These are phyloP conservation scores for Hypoxylon rickii DNA, from an alignment of 495 filamentous ascomycete genomes.

Conservation along the genomic window DNA sequence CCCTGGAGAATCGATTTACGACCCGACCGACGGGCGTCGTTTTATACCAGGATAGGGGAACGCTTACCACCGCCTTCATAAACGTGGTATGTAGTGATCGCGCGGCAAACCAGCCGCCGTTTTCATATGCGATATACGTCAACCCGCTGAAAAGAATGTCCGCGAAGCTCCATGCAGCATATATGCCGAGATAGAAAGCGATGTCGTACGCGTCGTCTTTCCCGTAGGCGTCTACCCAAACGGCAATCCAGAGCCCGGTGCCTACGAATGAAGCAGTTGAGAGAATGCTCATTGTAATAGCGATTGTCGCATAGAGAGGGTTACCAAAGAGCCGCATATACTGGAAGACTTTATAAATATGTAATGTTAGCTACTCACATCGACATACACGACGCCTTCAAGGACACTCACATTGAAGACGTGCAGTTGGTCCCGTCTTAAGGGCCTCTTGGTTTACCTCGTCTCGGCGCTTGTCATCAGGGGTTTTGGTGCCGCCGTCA, in stretches of 20 bases:
- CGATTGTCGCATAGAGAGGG: conserved; percentile 36
- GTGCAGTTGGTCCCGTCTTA: conserved; percentile 39
- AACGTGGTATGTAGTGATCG: conserved; percentile 50
- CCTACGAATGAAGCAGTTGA: conserved; percentile 37
- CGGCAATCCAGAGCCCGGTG: conserved; percentile 47
- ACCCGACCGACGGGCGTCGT: conserved; percentile 60
- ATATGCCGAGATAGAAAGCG: conserved; percentile 46
- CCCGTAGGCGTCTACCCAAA: conserved; percentile 58
- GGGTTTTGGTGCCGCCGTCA: conserved; percentile 23
- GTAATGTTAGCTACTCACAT: conserved; percentile 8
- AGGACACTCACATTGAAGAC: conserved; percentile 39
- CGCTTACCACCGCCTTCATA: conserved; percentile 50
- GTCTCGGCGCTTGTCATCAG: conserved; percentile 35
- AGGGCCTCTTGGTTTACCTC: conserved; percentile 41
- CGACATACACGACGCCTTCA: neutral
- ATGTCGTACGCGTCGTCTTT: conserved; percentile 39
- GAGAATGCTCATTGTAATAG: conserved; percentile 38
- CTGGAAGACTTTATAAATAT: conserved; percentile 37
- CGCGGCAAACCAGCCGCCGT: conserved; percentile 52
- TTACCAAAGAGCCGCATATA: conserved; percentile 47
- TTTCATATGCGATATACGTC: conserved; percentile 42
- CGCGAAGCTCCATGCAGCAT: conserved; percentile 39
- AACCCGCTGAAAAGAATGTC: conserved; percentile 39
- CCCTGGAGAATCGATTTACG: conserved; percentile 60
- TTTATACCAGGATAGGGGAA: conserved; percentile 60